Conservation (phyloP, 2,329 filamentous ascomycete species). For the Bipolaris oryzae region DNA sequence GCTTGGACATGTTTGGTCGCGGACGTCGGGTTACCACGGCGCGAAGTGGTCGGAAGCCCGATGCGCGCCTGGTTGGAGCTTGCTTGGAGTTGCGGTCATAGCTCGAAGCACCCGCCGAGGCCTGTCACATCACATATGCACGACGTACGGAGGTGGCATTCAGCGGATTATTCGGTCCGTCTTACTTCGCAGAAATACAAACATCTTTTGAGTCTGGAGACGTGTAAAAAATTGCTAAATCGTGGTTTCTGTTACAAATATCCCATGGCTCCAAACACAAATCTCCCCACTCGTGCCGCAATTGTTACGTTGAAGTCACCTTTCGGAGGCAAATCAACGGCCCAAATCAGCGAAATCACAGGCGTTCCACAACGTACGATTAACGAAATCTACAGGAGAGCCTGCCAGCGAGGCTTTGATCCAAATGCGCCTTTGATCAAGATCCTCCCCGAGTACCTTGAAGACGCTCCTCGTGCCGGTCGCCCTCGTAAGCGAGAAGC, state of each 20-base stretch:
- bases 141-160: background rate
- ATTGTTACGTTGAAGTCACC: conserved; percentile 9
- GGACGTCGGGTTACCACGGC: conserved; percentile 26
- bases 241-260: no score
- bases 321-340: background rate
- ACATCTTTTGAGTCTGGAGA: no score
- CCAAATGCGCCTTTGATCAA: background rate
- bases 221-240: no score
- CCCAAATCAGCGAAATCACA: background rate
- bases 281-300: conserved; percentile 6
- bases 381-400: background rate
- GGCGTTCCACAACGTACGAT: background rate
- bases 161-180: no score
- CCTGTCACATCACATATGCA: background rate
- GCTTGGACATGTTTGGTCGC: conserved; percentile 54
- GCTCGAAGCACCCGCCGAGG: conserved; percentile 13
- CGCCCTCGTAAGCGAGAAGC: background rate
- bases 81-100: conserved; percentile 16
- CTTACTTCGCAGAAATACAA: no score
- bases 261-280: conserved; percentile 10
- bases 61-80: conserved; percentile 15
- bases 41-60: conserved; percentile 15
- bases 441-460: background rate
- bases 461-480: background rate
- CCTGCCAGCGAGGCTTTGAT: background rate